These are phyloP conservation scores for Petunia axillaris DNA, from an alignment of 257 asterid genomes.

Conservation along the genomic window DNA sequence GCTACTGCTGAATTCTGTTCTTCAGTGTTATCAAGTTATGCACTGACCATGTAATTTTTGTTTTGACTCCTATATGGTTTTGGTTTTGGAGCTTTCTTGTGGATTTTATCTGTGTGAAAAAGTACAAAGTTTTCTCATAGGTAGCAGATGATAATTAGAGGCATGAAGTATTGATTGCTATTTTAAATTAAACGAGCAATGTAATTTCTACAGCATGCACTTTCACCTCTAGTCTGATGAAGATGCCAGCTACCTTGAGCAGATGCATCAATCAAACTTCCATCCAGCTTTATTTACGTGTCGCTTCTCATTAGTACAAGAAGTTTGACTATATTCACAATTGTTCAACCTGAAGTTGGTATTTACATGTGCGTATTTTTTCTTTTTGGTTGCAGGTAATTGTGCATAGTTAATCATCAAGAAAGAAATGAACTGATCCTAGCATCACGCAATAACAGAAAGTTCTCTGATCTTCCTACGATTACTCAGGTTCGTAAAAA, in stretches of 20 bases:
- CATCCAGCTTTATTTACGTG: too few relatives aligned
- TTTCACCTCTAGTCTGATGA: too few relatives aligned
- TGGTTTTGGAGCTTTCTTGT: background rate
- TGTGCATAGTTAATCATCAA: constrained; percentile 69
- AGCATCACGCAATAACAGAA: constrained; percentile 64
- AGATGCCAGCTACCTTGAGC: too few relatives aligned
- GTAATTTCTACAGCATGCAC: too few relatives aligned
- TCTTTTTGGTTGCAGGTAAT: constrained; percentile 50
- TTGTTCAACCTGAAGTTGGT: background rate
- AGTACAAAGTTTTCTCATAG: too few relatives aligned
- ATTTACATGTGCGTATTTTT: background rate
- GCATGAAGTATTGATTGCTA: too few relatives aligned
- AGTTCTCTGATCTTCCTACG: constrained; percentile 66
- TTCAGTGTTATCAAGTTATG: background rate
- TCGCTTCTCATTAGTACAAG: too few relatives aligned
- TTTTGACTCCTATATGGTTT: background rate
- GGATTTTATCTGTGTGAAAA: too few relatives aligned
- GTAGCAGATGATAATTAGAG: too few relatives aligned
- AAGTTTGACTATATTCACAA: too few relatives aligned
- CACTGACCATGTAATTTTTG: background rate
- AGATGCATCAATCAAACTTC: too few relatives aligned
- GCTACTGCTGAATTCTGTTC: background rate
- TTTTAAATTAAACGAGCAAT: too few relatives aligned
- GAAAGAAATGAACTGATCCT: constrained; percentile 67
- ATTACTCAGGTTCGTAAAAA: constrained; percentile 56